Conservation (phyloP, 2,329 filamentous ascomycete genomes). For the Alternaria rosae region DNA sequence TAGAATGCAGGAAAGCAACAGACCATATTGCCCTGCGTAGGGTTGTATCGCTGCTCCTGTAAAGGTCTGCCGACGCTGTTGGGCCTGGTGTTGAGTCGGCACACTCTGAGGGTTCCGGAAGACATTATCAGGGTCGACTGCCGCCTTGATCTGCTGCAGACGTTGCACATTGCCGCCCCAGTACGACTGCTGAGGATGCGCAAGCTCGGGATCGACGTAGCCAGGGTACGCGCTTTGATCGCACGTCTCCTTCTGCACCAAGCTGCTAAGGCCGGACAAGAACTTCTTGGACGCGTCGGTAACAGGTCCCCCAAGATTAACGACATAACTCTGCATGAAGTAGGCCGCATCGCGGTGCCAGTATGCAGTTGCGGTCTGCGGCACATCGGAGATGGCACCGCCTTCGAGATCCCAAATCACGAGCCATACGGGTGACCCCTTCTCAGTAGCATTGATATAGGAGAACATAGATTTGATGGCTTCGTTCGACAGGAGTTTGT, state of each 20-base stretch:
- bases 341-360: constrained; percentile 1
- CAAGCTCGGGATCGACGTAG: background rate
- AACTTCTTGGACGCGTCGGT: background rate
- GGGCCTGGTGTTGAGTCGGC: background rate
- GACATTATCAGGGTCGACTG: constrained; percentile 1
- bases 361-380: constrained; percentile 2
- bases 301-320: background rate
- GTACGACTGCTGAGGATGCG: background rate
- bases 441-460: background rate
- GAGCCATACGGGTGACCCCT: background rate
- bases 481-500: background rate
- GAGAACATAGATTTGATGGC: background rate
- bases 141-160: background rate
- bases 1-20: background rate
- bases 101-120: background rate
- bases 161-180: background rate
- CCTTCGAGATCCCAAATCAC: constrained; percentile 1
- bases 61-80: background rate
- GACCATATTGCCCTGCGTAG: background rate
- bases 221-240: background rate
- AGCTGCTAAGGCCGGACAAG: background rate
- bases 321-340: constrained; percentile 1
- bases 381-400: background rate
- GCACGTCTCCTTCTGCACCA: background rate
- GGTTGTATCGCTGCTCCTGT: background rate